Evolutionary conservation across 2,329 filamentous ascomycete genomes (phyloP).

Genomic region (Paracoccidioides lutzii): DNA sequence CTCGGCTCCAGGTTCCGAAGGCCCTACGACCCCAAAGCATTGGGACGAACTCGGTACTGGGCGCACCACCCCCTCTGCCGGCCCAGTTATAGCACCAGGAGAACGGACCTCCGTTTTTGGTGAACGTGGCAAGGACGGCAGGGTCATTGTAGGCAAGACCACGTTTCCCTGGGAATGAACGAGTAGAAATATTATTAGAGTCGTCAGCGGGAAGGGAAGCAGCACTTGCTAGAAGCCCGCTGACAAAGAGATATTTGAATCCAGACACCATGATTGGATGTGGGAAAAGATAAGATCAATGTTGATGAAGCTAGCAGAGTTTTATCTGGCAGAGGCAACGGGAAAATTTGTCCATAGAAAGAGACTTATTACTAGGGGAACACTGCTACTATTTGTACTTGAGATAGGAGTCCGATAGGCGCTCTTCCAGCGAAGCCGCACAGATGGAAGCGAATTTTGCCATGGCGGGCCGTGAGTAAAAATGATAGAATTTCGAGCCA

Average conservation of each 20-base stretch:
- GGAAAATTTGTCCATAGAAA: too few species aligned
- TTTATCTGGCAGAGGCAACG: not conserved
- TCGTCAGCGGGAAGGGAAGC: constrained; percentile 19
- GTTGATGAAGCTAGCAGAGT: not conserved
- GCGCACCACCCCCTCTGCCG: constrained; percentile 18
- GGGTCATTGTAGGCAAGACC: constrained; percentile 32
- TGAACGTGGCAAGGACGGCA: constrained; percentile 21
- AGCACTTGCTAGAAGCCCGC: constrained; percentile 23
- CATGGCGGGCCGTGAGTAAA: too few species aligned
- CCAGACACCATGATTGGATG: constrained; percentile 21
- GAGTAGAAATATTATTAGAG: not conserved
- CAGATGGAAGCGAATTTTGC: not conserved
- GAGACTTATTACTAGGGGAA: too few species aligned
- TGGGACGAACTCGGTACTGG: constrained; percentile 31
- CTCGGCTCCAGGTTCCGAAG: constrained; percentile 24
- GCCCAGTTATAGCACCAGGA: constrained; percentile 38
- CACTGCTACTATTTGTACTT: too few species aligned
- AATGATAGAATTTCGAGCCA: not conserved
- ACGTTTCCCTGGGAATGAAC: constrained; percentile 15
- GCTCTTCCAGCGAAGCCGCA: too few species aligned
- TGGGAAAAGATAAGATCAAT: not conserved
- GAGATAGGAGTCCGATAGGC: too few species aligned
- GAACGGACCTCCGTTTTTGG: constrained; percentile 15
- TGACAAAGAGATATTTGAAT: constrained; percentile 22
- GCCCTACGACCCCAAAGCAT: constrained; percentile 33